Evolutionary conservation across 768 basidiomycete species (phyloP), one percentile per base, ranked within the genome.

Genomic region (Lactarius vividus): DNA sequence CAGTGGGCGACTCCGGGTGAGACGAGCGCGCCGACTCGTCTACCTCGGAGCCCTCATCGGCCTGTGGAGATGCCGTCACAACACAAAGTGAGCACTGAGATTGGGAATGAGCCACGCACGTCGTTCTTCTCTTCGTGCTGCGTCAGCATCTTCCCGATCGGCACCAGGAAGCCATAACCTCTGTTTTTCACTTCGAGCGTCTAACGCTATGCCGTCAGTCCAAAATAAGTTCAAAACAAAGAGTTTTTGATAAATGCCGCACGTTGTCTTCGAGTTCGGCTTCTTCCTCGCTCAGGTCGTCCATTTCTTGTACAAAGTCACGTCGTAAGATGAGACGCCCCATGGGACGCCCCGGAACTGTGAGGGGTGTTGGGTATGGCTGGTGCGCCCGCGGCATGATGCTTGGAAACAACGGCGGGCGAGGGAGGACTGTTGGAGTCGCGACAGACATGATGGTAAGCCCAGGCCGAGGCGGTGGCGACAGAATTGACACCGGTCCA

Each of bases 71-170:
- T 11, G n/a, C 44, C n/a, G 44, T 23, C 44, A 49, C 46, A 16
- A 18, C 37, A 13, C 9, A 16, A 35, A 9, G 23, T 18, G 20
- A 49, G 46, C 57, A 18, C 23, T 31, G 35, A 56, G 20, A 49
- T 23, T 29, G 40, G n/a, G 53, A 57, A 57, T 31, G 29, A 35
- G 39, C 20, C 26, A 61, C 81, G 61, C 64, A 91, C 91, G 73
- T 93, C 91, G 73, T 91, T 92, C 79, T 91, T 92, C 76, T 93
- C 91, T 72, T 93, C 91, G 68, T 86, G 83, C 70, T 86, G 86
- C 16, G 91, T 93, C 62, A 89, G 79, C 61, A 81, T 81, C 58
- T 86, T 83, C 9, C 91, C 91, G 53, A 91, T 88, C 7, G 91
- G 90, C 29, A 93, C 81, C 26, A 90, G 79, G 72, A 84, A 90